Conservation (phyloP, 2,329 filamentous ascomycete genomes). For the Pseudogymnoascus sp. region DNA sequence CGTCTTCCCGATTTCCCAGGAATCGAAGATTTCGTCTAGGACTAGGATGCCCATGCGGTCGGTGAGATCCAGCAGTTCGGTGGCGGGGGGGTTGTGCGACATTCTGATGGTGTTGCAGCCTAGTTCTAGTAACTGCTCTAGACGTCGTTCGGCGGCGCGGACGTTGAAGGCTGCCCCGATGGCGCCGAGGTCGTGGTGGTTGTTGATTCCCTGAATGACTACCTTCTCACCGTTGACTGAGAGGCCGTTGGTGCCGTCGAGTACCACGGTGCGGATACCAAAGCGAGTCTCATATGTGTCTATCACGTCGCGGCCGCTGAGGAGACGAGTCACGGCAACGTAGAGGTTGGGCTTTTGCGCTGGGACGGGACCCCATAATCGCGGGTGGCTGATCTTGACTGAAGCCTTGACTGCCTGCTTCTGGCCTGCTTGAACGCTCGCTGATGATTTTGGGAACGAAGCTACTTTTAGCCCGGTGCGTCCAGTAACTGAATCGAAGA, state of each 20-base stretch:
- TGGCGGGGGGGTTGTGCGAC: slow-evolving; percentile 44
- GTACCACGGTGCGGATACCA: slow-evolving; percentile 38
- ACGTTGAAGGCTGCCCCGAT: slow-evolving; percentile 42
- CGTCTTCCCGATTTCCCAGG: slow-evolving; percentile 37
- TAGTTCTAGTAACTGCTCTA: slow-evolving; percentile 40
- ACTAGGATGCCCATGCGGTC: slow-evolving; percentile 43
- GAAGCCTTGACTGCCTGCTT: slow-evolving; percentile 30
- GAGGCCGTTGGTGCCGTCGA: slow-evolving; percentile 34
- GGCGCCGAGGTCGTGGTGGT: slow-evolving; percentile 44
- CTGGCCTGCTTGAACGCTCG: slow-evolving; percentile 25
- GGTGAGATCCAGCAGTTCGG: slow-evolving; percentile 40
- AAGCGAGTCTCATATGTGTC: slow-evolving; percentile 43
- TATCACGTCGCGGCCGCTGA: slow-evolving; percentile 21
- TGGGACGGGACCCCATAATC: slow-evolving; percentile 40
- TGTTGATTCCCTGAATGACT: slow-evolving; percentile 38
- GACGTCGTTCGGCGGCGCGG: slow-evolving; percentile 39
- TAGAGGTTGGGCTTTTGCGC: slow-evolving; percentile 39
- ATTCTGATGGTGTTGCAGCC: slow-evolving; percentile 42
- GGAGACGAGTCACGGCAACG: slow-evolving; percentile 36
- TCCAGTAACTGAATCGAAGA: slow-evolving; percentile 28
- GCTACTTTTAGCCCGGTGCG: slow-evolving; percentile 26
- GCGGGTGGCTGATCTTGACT: slow-evolving; percentile 23
- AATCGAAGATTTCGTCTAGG: slow-evolving; percentile 46
- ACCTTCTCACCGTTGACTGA: slow-evolving; percentile 38
- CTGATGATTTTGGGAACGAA: slow-evolving; percentile 26